A percentile compares a stretch with the other conserved stretches of the same genome.
Evolutionary conservation across 2,329 filamentous ascomycete genomes (phyloP).

Genomic region (Chaetomiaceae sp.): DNA sequence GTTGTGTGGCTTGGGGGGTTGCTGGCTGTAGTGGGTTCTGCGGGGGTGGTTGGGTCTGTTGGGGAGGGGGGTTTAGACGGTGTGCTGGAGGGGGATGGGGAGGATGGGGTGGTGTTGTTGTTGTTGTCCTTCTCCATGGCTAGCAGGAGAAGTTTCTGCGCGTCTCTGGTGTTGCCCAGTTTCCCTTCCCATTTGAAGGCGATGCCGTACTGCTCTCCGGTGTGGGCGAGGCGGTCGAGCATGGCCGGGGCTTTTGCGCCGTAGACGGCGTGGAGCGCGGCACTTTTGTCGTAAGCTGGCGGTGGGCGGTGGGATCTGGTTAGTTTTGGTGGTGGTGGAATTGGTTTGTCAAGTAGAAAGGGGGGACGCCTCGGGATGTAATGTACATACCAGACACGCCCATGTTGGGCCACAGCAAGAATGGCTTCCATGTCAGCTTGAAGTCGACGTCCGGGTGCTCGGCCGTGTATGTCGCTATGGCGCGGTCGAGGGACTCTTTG

Average conservation of each 20-base stretch:
- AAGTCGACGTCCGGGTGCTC: slow-evolving; percentile 41
- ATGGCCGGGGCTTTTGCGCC: slow-evolving; percentile 28
- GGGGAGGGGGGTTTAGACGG: not conserved
- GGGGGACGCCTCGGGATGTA: no score
- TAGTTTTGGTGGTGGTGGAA: not conserved
- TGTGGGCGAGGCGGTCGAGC: slow-evolving; percentile 30
- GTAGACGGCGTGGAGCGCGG: slow-evolving; percentile 29
- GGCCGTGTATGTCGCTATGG: slow-evolving; percentile 38
- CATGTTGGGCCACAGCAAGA: slow-evolving; percentile 39
- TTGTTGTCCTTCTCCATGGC: slow-evolving; percentile 26
- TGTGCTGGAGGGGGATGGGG: no score
- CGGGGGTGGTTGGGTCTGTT: not conserved
- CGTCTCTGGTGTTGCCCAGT: slow-evolving; percentile 41
- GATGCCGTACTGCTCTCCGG: slow-evolving; percentile 36
- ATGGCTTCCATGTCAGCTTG: slow-evolving; percentile 44
- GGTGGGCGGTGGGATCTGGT: not conserved
- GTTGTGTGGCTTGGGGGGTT: not conserved
- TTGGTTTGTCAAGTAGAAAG: no score
- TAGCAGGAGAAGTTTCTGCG: slow-evolving; percentile 45
- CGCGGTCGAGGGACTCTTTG: slow-evolving; percentile 41
- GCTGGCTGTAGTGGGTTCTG: not conserved
- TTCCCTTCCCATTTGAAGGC: slow-evolving; percentile 37
- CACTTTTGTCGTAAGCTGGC: slow-evolving; percentile 2
- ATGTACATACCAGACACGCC: slow-evolving; percentile 23
- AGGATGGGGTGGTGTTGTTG: no score